Base-by-base conservation (phyloP, 129 eudicot genomes). In the Glebionis coronaria region DNA sequence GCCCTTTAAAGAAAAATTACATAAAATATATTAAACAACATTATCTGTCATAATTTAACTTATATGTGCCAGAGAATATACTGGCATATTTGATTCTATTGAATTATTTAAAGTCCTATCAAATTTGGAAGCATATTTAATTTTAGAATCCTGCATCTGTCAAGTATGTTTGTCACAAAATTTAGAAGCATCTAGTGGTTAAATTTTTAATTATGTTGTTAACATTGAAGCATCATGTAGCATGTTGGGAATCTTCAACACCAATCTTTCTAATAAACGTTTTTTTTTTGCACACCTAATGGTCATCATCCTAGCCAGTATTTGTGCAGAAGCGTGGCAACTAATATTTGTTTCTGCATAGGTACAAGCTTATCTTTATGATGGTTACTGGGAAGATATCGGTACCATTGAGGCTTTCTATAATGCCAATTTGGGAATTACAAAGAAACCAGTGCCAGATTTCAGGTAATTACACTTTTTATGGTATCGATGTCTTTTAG, bases 381-480 rank as follows among this genome's bases (percentile, higher is more conserved):
- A 91, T 81, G 97, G 92, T 51, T 91, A 91, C 82, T 91, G 95
- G 97, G 97, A 91, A 83, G 97, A 91, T 66, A 91, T 91, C 70
- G 97, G 97, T 81, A 87, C 97, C 1, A 91, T 91, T 69, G 97
- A 91, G 85, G 97, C 97, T 23, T 91, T 91, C 59, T 91, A 91
- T 56, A 91, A 91, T 71, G 96, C 96, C 77, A 85, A 91, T 76
- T 70, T 91, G 76, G 95, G 95, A n/a, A 87, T 87, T 57, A 87
- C 97, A 20, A 88, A 91, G 72, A 91, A 91, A 82, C 97, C 97
- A 21, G 82, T 91, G 38, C 97, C 97, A 11, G 96, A 91, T 81
- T 91, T 91, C 68, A 91, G 94, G 97, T 91, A 77, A 45, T 61
- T 71, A 45, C 12, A 29, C 44, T 75, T 18, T 65, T 47, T 59